Percentiles rank a stretch among this genome's conserved stretches.
phyloP scores from a whole-genome alignment of 148 eudicot genomes.

The Selenicereus undatus region DNA sequence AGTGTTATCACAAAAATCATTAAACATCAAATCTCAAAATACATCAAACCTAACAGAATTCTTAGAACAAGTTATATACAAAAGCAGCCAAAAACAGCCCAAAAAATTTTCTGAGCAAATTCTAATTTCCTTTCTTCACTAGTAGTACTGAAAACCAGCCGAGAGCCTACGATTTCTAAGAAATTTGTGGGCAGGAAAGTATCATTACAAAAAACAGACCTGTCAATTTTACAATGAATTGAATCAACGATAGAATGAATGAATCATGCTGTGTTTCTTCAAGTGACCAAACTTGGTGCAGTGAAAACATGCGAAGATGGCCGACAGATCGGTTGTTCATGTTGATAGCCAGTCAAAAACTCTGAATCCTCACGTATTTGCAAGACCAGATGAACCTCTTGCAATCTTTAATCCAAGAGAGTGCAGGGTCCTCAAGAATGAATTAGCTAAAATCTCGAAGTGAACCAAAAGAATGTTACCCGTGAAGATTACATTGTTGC shows the following conservation, averaged over 20 bases:
- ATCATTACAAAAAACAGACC: neutral
- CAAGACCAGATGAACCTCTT: conserved; percentile 4
- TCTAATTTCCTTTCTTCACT: conserved; percentile 14
- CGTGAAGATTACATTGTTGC: conserved; percentile 86
- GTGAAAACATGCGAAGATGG: conserved; percentile 21
- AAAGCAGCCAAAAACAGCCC: neutral
- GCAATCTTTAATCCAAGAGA: neutral
- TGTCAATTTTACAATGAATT: conserved; percentile 29
- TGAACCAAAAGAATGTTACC: conserved; percentile 24
- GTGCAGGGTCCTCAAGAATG: neutral
- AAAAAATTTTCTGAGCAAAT: conserved; percentile 16
- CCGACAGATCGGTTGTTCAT: conserved; percentile 13
- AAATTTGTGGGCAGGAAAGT: conserved; percentile 7
- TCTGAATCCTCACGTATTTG: neutral
- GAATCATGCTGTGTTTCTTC: conserved; percentile 22
- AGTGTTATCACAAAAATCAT: neutral
- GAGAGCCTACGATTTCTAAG: conserved; percentile 15
- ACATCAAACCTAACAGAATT: conserved; percentile 17
- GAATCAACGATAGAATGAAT: conserved; percentile 32
- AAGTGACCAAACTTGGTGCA: conserved; percentile 18
- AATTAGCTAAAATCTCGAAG: neutral
- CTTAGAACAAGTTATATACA: conserved; percentile 27
- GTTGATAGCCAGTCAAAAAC: conserved; percentile 1
- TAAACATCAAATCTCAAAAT: neutral
- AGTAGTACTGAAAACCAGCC: conserved; percentile 13